Evolutionary conservation across 2,329 filamentous ascomycete species (phyloP).

Genomic region (Pyrenophora teres): DNA sequence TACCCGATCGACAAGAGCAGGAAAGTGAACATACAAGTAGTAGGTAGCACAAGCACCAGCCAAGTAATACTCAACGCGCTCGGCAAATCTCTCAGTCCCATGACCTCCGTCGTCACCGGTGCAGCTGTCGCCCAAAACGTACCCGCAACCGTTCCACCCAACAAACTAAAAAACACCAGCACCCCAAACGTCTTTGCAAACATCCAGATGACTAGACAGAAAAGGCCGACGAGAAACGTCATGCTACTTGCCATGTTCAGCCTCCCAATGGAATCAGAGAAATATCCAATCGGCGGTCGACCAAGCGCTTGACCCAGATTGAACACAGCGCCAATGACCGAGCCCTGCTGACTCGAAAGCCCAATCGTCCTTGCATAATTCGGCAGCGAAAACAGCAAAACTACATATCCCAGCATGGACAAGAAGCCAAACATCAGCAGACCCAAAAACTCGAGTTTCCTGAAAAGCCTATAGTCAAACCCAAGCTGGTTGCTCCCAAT

Average conservation of each 20-base stretch:
- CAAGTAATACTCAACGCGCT: conserved; percentile 73
- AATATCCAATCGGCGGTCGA: conserved; percentile 72
- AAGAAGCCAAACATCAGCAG: conserved; percentile 72
- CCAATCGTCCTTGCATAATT: conserved; percentile 74
- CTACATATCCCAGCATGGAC: conserved; percentile 73
- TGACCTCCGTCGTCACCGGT: conserved; percentile 74
- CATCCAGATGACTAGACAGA: conserved; percentile 74
- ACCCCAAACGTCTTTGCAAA: conserved; percentile 70
- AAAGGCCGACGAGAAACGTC: conserved; percentile 67
- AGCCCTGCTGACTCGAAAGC: conserved; percentile 68
- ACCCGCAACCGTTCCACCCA: conserved; percentile 70
- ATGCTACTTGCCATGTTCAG: conserved; percentile 72
- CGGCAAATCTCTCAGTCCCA: conserved; percentile 71
- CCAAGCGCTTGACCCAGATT: conserved; percentile 71
- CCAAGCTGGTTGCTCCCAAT: conserved; percentile 65
- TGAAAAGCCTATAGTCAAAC: conserved; percentile 69
- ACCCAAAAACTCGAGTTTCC: conserved; percentile 65
- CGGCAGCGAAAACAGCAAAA: conserved; percentile 76
- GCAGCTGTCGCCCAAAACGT: conserved; percentile 68
- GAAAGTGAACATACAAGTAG: conserved; percentile 59
- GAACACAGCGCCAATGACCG: conserved; percentile 72
- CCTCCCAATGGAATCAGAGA: conserved; percentile 70
- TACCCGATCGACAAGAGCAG: background rate
- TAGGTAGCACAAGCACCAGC: conserved; percentile 71
- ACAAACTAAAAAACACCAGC: conserved; percentile 71